Base-by-base conservation (phyloP, 192 early-diverging fungal genomes). In the Jimgerdemannia lactiflua region DNA sequence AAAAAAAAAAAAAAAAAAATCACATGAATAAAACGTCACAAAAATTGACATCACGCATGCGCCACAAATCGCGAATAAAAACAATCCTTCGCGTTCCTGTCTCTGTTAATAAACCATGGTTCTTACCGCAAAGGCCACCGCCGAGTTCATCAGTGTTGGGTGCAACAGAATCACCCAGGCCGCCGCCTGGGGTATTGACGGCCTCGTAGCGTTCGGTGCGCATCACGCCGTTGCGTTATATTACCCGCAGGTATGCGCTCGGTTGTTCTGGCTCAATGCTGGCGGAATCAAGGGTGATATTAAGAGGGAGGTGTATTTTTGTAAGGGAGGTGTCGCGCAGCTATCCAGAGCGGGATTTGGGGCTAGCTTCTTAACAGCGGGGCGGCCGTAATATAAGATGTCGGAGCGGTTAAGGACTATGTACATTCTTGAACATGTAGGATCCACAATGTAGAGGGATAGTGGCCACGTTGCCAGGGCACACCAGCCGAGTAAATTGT, bases 401-500 rank as follows among this genome's bases (percentile, higher is more conserved):
- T n/a, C n/a, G n/a, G n/a, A n/a, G n/a, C n/a, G n/a, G n/a, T n/a
- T n/a, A n/a, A n/a, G n/a, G n/a, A n/a, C n/a, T n/a, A n/a, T n/a
- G n/a, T n/a, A n/a, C n/a, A 54, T 71, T 42, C 64, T 80, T 44
- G 3, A 43, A 20, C 49, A 43, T 67, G 69, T 72, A 92, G 80
- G 86, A 92, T 65, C 43, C 77, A 1, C 64, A 67, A 39, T 75
- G 74, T 65, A 74, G 74, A 29, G 93, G 92, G 0, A 78, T 93
- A 4, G 73, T 75, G 1, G 70, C 79, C 1, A 92, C 94, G 14
- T 83, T 96, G 7, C 86, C 82, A 6, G 95, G 93, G n/a, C 96
- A 97, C 71, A 88, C 80, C 14, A 85, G 76, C 43, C 88, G 91
- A 42, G 93, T 97, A 19, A 95, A 93, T 81, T 91, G 92, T 77